Evolutionary conservation across 2,329 filamentous ascomycete genomes (phyloP), one percentile per base, ranked within the genome.

Genomic region (Aspergillus tanneri): DNA sequence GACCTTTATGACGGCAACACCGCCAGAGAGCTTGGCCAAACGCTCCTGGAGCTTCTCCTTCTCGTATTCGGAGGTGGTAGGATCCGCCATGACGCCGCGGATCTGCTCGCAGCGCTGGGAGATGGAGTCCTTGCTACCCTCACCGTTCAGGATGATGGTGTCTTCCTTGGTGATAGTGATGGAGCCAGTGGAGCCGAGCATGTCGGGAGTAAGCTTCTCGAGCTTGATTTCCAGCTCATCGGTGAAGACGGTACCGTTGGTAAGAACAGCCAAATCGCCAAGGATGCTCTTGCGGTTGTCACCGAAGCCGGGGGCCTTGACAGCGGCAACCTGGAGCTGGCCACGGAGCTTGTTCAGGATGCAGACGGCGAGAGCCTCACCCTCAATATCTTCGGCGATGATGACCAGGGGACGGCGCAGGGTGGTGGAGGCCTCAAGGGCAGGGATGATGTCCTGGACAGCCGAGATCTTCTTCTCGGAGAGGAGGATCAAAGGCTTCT

Each of bases 21-120:
- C 93, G 58, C 93, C 93, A 60, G 93, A 97, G 61, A 99, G 88
- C 86, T 99, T 99, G 63, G 93, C 93, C 54, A 99, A 88, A 78
- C 93, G 93, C 82, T 99, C 93, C 80, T 97, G 93, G 59, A 99
- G 89, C 85, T 99, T 99, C 87, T 99, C 93, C 84, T 96, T 97
- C 84, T 99, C 93, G 78, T 99, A 99, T 69, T 99, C 93, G 40
- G 91, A 96, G 57, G 93, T 99, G 63, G 83, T 86, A 59, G 92
- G 87, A 78, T 99, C 93, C 55, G 80, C 82, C 80, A 96, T 96
- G 75, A 97, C 90, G 61, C 92, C 91, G 62, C 93, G 91, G 76
- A 99, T 99, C 81, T 99, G 93, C 79, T 99, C 93, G 77, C 93
- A 97, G 71, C 93, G 88, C 81, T 96, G 90, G 58, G 88, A 77